Conservation (phyloP, 495 filamentous ascomycete genomes). For the Ramalina intermedia region DNA sequence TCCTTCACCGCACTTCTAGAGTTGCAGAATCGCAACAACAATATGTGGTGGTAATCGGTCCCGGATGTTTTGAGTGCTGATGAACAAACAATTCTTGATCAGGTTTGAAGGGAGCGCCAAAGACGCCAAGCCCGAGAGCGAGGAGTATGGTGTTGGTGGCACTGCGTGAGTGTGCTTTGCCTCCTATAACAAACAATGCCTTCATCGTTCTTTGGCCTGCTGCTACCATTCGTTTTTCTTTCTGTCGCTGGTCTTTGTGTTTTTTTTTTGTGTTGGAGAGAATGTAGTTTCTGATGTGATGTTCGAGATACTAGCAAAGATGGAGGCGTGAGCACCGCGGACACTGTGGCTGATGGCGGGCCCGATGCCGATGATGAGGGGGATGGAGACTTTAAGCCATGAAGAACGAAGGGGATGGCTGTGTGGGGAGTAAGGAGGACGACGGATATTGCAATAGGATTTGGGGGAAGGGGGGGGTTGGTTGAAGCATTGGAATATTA, state of each 20-base stretch:
- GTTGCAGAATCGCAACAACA: too few relatives aligned
- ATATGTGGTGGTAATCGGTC: too few relatives aligned
- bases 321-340: conserved; percentile 3
- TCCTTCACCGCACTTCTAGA: too few relatives aligned
- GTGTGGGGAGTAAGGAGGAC: too few relatives aligned
- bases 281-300: not conserved
- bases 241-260: not conserved
- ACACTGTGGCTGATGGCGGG: conserved; percentile 1
- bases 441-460: too few relatives aligned
- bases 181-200: too few relatives aligned
- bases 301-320: not conserved
- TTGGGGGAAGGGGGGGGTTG: too few relatives aligned
- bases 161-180: not conserved
- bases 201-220: too few relatives aligned
- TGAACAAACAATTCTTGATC: not conserved
- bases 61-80: too few relatives aligned
- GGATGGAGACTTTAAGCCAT: not conserved
- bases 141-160: not conserved
- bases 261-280: not conserved
- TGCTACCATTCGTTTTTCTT: too few relatives aligned
- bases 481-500: too few relatives aligned
- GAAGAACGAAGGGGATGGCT: not conserved
- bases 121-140: conserved; percentile 1
- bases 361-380: not conserved
- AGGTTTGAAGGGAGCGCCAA: conserved; percentile 1